Percentiles rank a stretch among this genome's conserved stretches.
phyloP scores from a whole-genome alignment of 768 basidiomycete genomes.

The Gymnopilus junonius region DNA sequence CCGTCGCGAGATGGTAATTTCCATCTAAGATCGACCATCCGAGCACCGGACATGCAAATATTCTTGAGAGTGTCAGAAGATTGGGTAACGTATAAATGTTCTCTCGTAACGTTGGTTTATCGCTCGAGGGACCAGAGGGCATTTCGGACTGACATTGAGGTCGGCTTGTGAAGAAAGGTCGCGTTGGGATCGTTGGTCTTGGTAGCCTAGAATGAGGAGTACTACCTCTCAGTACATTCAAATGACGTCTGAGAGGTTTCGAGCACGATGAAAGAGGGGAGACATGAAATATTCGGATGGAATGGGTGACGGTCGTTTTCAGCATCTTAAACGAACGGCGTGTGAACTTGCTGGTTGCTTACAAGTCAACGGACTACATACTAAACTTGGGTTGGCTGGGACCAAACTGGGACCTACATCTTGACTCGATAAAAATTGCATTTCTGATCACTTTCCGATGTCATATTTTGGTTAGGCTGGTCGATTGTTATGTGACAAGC shows the following conservation, averaged over 20 bases:
- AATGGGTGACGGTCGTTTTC: slow-evolving; percentile 25
- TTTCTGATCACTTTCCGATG: too few species aligned
- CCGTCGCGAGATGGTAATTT: slow-evolving; percentile 80
- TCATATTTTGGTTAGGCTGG: too few species aligned
- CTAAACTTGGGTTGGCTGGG: background rate
- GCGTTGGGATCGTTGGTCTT: background rate
- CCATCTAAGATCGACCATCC: slow-evolving; percentile 88
- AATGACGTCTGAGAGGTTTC: background rate
- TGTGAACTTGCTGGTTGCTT: slow-evolving; percentile 12
- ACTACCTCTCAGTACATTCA: background rate
- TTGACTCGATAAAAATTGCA: background rate
- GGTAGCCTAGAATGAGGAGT: background rate
- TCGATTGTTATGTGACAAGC: too few species aligned
- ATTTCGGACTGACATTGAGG: slow-evolving; percentile 14
- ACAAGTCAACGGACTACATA: background rate
- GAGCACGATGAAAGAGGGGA: slow-evolving; percentile 7
- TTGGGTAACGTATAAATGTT: slow-evolving; percentile 97
- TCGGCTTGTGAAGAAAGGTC: slow-evolving; percentile 26
- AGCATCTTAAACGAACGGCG: slow-evolving; percentile 20
- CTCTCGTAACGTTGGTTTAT: slow-evolving; percentile 56
- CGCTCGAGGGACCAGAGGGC: slow-evolving; percentile 19
- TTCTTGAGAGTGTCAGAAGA: slow-evolving; percentile 83
- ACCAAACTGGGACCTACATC: background rate
- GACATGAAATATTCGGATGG: slow-evolving; percentile 16
- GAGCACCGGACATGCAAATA: slow-evolving; percentile 88